phyloP scores from a whole-genome alignment of 495 filamentous ascomycete species.

The Halenospora varia region DNA sequence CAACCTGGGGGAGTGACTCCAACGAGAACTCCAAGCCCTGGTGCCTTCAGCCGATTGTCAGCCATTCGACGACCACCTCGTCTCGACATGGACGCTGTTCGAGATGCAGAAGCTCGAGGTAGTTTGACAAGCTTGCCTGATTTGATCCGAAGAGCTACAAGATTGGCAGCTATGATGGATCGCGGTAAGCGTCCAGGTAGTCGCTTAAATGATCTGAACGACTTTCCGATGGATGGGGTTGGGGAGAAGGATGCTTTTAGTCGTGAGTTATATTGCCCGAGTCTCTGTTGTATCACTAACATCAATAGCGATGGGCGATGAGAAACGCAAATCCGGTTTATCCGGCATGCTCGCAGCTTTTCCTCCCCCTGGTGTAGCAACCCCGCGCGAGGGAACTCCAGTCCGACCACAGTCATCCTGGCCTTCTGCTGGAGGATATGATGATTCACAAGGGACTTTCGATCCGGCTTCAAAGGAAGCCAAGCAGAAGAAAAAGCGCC shows the following conservation, averaged over 20 bases:
- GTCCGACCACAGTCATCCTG: conserved; percentile 20
- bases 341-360: conserved; percentile 92
- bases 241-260: conserved; percentile 36
- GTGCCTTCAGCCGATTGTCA: conserved; percentile 37
- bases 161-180: conserved; percentile 83
- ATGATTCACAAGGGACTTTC: not conserved
- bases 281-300: conserved; percentile 24
- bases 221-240: conserved; percentile 31
- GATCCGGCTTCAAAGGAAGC: not conserved
- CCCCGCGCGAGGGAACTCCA: conserved; percentile 13
- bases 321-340: conserved; percentile 54
- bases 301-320: conserved; percentile 32
- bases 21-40: conserved; percentile 32
- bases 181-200: conserved; percentile 76
- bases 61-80: conserved; percentile 62
- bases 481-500: conserved; percentile 24
- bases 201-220: conserved; percentile 46
- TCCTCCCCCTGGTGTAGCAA: conserved; percentile 62
- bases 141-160: conserved; percentile 83
- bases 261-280: conserved; percentile 26
- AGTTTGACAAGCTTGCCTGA: conserved; percentile 90
- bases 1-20: conserved; percentile 29
- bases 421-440: conserved; percentile 8
- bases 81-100: conserved; percentile 74
- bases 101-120: conserved; percentile 73